Conservation (phyloP, 2,329 filamentous ascomycete species). For the Curvularia spicifera region DNA sequence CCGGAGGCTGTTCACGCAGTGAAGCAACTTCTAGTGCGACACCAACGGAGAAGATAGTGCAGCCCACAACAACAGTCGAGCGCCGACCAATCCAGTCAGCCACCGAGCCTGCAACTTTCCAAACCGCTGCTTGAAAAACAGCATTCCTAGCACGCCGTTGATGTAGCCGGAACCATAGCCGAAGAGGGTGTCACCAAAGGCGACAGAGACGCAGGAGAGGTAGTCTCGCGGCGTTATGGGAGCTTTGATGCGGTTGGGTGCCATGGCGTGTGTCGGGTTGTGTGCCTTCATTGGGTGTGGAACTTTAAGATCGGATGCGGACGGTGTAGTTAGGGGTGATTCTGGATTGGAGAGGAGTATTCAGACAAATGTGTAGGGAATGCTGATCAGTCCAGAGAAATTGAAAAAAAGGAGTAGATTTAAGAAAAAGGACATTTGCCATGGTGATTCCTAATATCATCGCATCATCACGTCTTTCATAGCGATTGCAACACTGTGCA, state of each 20-base stretch:
- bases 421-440: no score
- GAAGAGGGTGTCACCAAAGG: constrained; percentile 71
- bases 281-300: constrained; percentile 1
- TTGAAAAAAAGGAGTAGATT: no score
- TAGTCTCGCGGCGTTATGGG: constrained; percentile 57
- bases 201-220: constrained; percentile 55
- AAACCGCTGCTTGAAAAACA: constrained; percentile 46
- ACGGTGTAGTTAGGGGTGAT: neutral
- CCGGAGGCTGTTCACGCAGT: constrained; percentile 74
- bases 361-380: no score
- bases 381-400: no score
- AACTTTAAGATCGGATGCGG: constrained; percentile 1
- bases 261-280: constrained; percentile 27
- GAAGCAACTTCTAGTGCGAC: constrained; percentile 48
- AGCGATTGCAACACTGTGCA: no score
- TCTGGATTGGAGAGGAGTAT: neutral
- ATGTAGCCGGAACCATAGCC: constrained; percentile 82
- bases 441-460: no score
- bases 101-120: constrained; percentile 64
- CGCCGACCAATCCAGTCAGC: constrained; percentile 76
- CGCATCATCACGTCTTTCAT: no score
- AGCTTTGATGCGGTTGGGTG: constrained; percentile 59
- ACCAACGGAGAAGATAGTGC: constrained; percentile 47
- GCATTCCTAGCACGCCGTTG: constrained; percentile 64
- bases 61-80: constrained; percentile 59